phyloP scores from a whole-genome alignment of 768 basidiomycete genomes.

The Scleroderma bovista region DNA sequence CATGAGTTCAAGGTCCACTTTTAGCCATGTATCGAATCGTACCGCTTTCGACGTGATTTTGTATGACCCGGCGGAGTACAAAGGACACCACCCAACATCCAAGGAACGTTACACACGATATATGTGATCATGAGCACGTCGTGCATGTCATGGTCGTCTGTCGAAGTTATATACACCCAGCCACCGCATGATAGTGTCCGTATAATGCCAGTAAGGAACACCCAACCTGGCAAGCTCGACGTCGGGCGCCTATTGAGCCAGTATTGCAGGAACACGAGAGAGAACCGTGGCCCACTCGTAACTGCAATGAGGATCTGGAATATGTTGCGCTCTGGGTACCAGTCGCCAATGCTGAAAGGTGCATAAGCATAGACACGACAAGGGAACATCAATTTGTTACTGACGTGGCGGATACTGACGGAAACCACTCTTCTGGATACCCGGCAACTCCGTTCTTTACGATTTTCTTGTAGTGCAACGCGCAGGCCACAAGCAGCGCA shows the following conservation, averaged over 20 bases:
- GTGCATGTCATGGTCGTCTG: slow-evolving; percentile 77
- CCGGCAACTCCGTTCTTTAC: slow-evolving; percentile 80
- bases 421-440: slow-evolving; percentile 88
- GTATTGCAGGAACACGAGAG: slow-evolving; percentile 59
- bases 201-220: slow-evolving; percentile 59
- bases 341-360: slow-evolving; percentile 74
- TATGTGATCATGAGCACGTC: slow-evolving; percentile 87
- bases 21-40: slow-evolving; percentile 4
- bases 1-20: slow-evolving; percentile 1
- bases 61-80: slow-evolving; percentile 43
- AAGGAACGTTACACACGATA: slow-evolving; percentile 78
- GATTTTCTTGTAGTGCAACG: slow-evolving; percentile 76
- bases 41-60: slow-evolving; percentile 51
- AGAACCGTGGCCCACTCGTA: slow-evolving; percentile 78
- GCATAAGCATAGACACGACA: slow-evolving; percentile 1
- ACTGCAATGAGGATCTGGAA: slow-evolving; percentile 88
- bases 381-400: slow-evolving; percentile 19
- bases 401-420: slow-evolving; percentile 82
- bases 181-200: slow-evolving; percentile 82
- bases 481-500: slow-evolving; percentile 59
- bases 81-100: slow-evolving; percentile 73
- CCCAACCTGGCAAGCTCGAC: slow-evolving; percentile 42
- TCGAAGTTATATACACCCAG: slow-evolving; percentile 88
- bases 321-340: slow-evolving; percentile 79
- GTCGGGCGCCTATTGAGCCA: slow-evolving; percentile 42